Evolutionary conservation across 257 asterid species (phyloP).

Genomic region (Solanum etuberosum): DNA sequence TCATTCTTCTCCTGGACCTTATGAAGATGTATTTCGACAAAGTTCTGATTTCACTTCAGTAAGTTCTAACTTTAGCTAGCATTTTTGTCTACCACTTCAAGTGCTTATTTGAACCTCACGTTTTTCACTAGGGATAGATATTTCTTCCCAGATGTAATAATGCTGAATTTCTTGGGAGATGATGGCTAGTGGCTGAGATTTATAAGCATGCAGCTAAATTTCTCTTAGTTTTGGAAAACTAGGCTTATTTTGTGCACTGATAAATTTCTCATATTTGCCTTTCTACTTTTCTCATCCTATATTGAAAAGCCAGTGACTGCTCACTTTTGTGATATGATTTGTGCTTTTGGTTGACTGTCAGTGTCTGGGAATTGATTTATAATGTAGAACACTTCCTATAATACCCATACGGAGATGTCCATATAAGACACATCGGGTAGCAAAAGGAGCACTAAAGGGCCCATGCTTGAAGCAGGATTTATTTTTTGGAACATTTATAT

Average conservation of each 20-base stretch:
- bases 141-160: background rate
- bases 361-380: background rate
- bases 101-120: background rate
- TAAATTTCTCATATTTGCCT: background rate
- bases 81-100: background rate
- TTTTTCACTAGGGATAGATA: background rate
- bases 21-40: constrained; percentile 19
- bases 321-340: background rate
- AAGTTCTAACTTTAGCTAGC: constrained; percentile 4
- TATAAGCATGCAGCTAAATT: background rate
- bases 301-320: background rate
- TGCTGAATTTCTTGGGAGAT: background rate
- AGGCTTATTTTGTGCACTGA: background rate
- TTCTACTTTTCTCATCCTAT: background rate
- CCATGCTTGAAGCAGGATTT: background rate
- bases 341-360: background rate
- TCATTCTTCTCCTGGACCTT: constrained; percentile 13
- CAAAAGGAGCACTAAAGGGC: background rate
- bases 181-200: background rate
- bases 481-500: background rate
- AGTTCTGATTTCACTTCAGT: constrained; percentile 22
- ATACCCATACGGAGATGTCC: background rate
- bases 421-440: background rate
- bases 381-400: background rate
- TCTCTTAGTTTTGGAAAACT: background rate